Base-by-base conservation (phyloP, 352 stramenopile genomes). In the Achlya hypogyna region DNA sequence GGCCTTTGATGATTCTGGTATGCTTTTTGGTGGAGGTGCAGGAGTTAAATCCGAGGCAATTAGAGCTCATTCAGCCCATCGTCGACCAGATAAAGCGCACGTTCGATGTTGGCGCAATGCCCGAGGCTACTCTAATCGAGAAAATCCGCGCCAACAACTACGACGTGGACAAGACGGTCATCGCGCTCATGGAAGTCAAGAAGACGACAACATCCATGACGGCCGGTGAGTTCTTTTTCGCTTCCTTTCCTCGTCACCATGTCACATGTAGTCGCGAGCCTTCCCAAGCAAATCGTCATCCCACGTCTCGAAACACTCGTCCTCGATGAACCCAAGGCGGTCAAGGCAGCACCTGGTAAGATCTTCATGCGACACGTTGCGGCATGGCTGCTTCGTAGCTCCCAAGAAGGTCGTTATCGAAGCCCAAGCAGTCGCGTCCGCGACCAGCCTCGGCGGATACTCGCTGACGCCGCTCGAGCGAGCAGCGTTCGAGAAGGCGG, bases 71-170 rank as follows among this genome's bases (percentile, higher is more conserved):
- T 16, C 14, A 43, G 10, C 27, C 68, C 43, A 72, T 89, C 43
- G 51, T 89, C 43, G 82, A 79, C 31, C 77, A 88, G 45, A 79
- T 91, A 20, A 75, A 78, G 43, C 72, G 75, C 27, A 75, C 72
- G 8, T 66, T 87, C 4, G 79, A 83, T 32, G 56, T 42, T 9
- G 74, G 51, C 63, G 79, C 77, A 34, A 87, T 89, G 54, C 76
- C 80, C 22, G 56, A 78, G 27, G 53, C 74, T n/a, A 77, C 90
- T 72, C 76, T 92, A 63, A 74, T 78, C 4, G 78, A 89, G 29
- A 81, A 87, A 65, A 70, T 93, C 51, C 81, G 85, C 38, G 65
- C 58, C 10, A 63, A 80, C 70, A 93, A 93, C 67, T 93, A 93
- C 68, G 84, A 93, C 54, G 49, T 88, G 52, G 83, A 92, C 65